Evolutionary conservation across 257 asterid genomes (phyloP), one percentile per base, ranked within the genome.

Genomic region (Nicotiana undulata): DNA sequence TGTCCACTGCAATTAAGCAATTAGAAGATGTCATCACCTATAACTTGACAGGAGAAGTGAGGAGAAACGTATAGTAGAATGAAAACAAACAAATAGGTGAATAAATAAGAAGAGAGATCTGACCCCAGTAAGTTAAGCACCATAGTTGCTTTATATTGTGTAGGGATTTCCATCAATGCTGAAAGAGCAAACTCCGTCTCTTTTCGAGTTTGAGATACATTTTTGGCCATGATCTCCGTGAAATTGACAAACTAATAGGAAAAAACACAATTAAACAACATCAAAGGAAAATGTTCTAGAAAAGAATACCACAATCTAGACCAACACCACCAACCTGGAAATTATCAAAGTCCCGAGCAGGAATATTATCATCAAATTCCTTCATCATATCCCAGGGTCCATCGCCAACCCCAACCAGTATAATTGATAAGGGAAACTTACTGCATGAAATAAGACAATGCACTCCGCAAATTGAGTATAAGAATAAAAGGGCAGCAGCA

Each of bases 331-430:
- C 60, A 40, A 95, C 99, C 97, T 96, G 99, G 85, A 96, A 94
- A 85, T 96, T 96, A 84, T 96, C 99, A 13, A 94, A 96, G 64
- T 92, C 98, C 55, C 98, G 90, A 67, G 97, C 88, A 80, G 99
- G 99, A 82, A 96, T 94, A 84, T 94, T 92, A 86, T 96, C 99
- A 70, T 96, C 99, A 70, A 96, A 96, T 82, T 96, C 98, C 88
- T 84, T 90, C 99, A 96, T 94, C 94, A 89, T 94, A 83, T 94
- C 98, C 99, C 99, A 96, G 7, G 99, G 99, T 75, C 99, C 99
- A 89, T 96, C 99, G 79, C 98, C 99, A 81, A 96, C 99, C 70
- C 99, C 99, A 49, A 96, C 98, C 83, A 96, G 88, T 60, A 96
- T 81, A 82, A 96, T 96, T 56, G 99, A 94, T 78, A 96, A 85